Conservation (phyloP, 1,284 basidiomycete genomes). For the Cryptococcus sp. region DNA sequence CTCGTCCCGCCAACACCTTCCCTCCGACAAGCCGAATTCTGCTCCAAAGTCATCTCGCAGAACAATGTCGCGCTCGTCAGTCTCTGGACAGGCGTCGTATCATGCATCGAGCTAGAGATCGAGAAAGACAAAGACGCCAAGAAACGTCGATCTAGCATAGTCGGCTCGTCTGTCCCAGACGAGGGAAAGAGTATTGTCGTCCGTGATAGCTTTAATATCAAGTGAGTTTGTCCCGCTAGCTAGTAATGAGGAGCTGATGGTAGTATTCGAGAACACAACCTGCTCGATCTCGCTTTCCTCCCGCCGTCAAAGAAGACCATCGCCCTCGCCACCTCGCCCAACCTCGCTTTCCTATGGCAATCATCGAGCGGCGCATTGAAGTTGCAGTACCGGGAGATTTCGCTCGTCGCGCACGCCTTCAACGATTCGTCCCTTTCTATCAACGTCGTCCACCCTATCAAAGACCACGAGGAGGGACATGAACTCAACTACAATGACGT, state of each 20-base stretch:
- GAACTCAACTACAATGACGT: constrained; percentile 29
- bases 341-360: constrained; percentile 58
- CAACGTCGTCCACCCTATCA: constrained; percentile 55
- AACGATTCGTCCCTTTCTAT: constrained; percentile 37
- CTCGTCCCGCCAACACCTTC: constrained; percentile 34
- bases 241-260: neutral
- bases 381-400: constrained; percentile 58
- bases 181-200: constrained; percentile 25
- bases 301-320: no score
- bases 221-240: constrained; percentile 28
- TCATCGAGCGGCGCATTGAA: constrained; percentile 49
- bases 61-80: constrained; percentile 31
- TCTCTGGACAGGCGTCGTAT: constrained; percentile 44
- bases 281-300: constrained; percentile 66
- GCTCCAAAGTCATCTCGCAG: constrained; percentile 32
- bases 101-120: constrained; percentile 37
- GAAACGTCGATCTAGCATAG: constrained; percentile 15
- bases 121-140: constrained; percentile 35
- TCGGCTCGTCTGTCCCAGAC: constrained; percentile 9
- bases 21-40: constrained; percentile 42
- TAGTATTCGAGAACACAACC: constrained; percentile 68
- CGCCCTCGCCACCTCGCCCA: constrained; percentile 47
- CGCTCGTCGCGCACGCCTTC: constrained; percentile 54
- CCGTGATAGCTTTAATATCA: constrained; percentile 41
- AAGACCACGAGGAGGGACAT: constrained; percentile 8